Evolutionary conservation across 179 eudicot genomes (phyloP).

Genomic region (Spinacia oleracea): DNA sequence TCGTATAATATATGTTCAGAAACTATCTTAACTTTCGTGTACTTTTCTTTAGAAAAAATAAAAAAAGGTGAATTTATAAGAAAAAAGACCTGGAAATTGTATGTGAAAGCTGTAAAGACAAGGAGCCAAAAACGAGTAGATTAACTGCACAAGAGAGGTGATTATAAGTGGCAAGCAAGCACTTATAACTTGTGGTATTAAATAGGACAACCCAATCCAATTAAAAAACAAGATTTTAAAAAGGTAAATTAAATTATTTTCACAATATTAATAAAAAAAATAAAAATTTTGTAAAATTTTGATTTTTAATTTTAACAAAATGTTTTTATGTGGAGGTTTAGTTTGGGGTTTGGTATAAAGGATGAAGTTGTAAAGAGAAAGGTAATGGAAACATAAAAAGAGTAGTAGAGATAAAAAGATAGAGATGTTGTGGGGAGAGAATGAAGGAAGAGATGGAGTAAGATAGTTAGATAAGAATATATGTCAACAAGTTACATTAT

Average conservation of each 20-base stretch:
- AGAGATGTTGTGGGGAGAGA: conserved; percentile 20
- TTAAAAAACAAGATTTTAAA: conserved; percentile 23
- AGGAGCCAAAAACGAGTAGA: no score
- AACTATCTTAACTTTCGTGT: no score
- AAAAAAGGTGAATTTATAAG: no score
- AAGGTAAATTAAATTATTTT: not conserved
- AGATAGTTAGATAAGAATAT: conserved; percentile 42
- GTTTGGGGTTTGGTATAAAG: conserved; percentile 17
- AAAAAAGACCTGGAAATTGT: conserved; percentile 19
- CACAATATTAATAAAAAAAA: no score
- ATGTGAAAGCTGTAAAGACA: conserved; percentile 20
- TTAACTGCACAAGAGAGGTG: conserved; percentile 7
- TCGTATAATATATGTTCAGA: not conserved
- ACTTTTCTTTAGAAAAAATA: no score
- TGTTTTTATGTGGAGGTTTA: not conserved
- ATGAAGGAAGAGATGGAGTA: conserved; percentile 32
- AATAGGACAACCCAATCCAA: conserved; percentile 23
- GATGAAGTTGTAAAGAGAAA: conserved; percentile 19
- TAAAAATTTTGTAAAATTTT: not conserved
- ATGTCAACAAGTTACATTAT: conserved; percentile 21
- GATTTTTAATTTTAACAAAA: no score
- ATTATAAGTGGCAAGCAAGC: conserved; percentile 23
- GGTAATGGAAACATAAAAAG: conserved; percentile 15
- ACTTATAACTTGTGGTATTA: conserved; percentile 26
- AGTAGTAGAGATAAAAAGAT: conserved; percentile 15